Evolutionary conservation across 208 protist species (phyloP).

Genomic region (Trypanosomatidae sp.): DNA sequence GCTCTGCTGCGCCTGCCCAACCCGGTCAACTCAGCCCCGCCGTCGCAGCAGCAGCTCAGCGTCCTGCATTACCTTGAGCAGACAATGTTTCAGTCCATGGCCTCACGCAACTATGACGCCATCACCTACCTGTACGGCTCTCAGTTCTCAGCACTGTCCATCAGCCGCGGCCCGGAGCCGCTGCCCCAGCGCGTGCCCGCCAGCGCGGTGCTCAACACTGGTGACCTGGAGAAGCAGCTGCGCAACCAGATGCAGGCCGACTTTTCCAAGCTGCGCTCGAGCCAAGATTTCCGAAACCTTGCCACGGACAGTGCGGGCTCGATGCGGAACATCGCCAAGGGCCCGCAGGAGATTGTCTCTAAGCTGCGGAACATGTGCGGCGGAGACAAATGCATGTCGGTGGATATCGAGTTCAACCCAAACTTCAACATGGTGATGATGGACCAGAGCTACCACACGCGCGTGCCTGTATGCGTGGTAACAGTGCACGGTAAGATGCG

Average conservation of each 20-base stretch:
- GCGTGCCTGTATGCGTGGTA: conserved; percentile 58
- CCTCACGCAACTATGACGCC: conserved; percentile 22
- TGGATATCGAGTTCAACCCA: conserved; percentile 54
- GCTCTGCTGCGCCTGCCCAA: conserved; percentile 63
- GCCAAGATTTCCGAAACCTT: conserved; percentile 70
- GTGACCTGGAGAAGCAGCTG: conserved; percentile 44
- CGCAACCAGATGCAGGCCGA: conserved; percentile 61
- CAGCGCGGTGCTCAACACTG: conserved; percentile 46
- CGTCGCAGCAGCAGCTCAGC: conserved; percentile 27
- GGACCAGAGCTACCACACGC: conserved; percentile 42
- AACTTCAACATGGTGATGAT: conserved; percentile 69
- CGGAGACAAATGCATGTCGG: conserved; percentile 35
- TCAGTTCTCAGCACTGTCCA: conserved; percentile 36
- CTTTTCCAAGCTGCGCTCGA: conserved; percentile 36
- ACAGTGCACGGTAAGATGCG: conserved; percentile 80
- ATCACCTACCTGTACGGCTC: conserved; percentile 23
- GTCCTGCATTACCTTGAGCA: conserved; percentile 36
- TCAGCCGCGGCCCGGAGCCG: conserved; percentile 54
- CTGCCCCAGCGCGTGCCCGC: conserved; percentile 56
- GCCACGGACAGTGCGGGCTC: conserved; percentile 43
- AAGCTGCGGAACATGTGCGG: conserved; percentile 51
- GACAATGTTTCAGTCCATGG: conserved; percentile 28
- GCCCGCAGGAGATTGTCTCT: conserved; percentile 43
- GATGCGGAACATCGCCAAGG: conserved; percentile 52
- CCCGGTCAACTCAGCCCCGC: conserved; percentile 46